Percentiles rank a stretch among this genome's conserved stretches.
These are phyloP conservation scores for Lathyrus tuberosus DNA, from an alignment of 306 rosid genomes.

Conservation along the genomic window DNA sequence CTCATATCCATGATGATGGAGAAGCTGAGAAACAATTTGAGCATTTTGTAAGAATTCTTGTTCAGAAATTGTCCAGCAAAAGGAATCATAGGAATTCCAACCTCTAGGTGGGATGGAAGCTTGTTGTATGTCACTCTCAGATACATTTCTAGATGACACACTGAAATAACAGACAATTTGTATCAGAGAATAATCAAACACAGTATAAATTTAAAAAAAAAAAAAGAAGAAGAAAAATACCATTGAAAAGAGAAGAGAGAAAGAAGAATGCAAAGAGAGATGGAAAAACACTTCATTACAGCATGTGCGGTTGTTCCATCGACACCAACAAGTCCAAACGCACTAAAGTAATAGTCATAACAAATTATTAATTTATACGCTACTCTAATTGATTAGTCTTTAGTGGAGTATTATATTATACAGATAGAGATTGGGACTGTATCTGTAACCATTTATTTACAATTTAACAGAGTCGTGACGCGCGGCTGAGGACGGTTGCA, in stretches of 20 bases:
- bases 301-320: conserved; percentile 3
- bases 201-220: not conserved
- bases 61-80: conserved; percentile 82
- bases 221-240: conserved; percentile 12
- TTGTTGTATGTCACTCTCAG: conserved; percentile 36
- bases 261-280: conserved; percentile 38
- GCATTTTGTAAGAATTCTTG: conserved; percentile 72
- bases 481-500: not conserved
- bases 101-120: conserved; percentile 90
- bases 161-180: conserved; percentile 50
- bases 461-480: too few relatives aligned
- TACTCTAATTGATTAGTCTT: not conserved
- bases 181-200: too few relatives aligned
- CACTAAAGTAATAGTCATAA: not conserved
- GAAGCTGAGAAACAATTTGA: conserved; percentile 46
- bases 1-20: conserved; percentile 51
- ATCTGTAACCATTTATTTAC: too few relatives aligned
- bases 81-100: conserved; percentile 96
- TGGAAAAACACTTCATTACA: conserved; percentile 45
- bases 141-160: conserved; percentile 47
- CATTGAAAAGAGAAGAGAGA: conserved; percentile 30
- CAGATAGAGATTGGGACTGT: too few relatives aligned
- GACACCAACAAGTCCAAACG: conserved; percentile 4
- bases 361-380: not conserved
- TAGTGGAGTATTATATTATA: too few relatives aligned